These are phyloP conservation scores for Limtongia smithiae DNA, from an alignment of 805 yeast genomes.

Conservation along the genomic window DNA sequence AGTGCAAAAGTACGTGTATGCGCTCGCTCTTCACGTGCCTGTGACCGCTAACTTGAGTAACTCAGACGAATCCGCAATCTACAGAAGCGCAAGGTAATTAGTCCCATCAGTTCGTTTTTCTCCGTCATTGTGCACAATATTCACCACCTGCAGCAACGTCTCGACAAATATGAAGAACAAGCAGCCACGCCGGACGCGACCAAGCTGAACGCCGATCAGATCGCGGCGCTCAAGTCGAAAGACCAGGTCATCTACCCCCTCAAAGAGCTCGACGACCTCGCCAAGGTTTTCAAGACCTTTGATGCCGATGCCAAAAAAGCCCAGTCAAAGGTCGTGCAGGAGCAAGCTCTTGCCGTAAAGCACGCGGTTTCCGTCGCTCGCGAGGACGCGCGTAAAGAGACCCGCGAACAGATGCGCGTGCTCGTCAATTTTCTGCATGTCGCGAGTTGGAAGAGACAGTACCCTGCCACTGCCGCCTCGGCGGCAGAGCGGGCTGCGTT, in stretches of 20 bases:
- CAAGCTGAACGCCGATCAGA: slow-evolving; percentile 38
- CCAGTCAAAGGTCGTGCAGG: slow-evolving; percentile 14
- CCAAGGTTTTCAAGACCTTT: slow-evolving; percentile 30
- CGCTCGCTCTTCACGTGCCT: background rate
- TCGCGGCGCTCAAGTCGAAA: slow-evolving; percentile 35
- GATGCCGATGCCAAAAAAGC: slow-evolving; percentile 21
- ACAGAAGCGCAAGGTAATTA: slow-evolving; percentile 36
- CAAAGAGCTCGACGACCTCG: slow-evolving; percentile 37
- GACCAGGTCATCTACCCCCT: slow-evolving; percentile 39
- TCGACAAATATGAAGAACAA: slow-evolving; percentile 38
- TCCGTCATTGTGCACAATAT: background rate
- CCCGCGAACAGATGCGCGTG: slow-evolving; percentile 27
- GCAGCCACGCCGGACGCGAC: slow-evolving; percentile 31
- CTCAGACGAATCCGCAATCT: slow-evolving; percentile 38
- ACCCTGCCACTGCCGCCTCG: slow-evolving; percentile 18
- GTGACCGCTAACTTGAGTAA: background rate
- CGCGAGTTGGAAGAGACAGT: slow-evolving; percentile 38
- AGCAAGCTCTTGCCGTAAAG: slow-evolving; percentile 3
- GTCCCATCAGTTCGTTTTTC: background rate
- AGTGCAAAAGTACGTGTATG: slow-evolving; percentile 16
- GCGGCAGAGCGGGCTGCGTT: slow-evolving; percentile 32
- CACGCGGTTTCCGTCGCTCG: background rate
- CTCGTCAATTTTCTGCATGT: slow-evolving; percentile 36
- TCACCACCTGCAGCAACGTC: slow-evolving; percentile 24
- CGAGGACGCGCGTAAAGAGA: background rate